Evolutionary conservation across 1,139 yeast species (phyloP).

Genomic region (Zygotorulaspora mrakii): DNA sequence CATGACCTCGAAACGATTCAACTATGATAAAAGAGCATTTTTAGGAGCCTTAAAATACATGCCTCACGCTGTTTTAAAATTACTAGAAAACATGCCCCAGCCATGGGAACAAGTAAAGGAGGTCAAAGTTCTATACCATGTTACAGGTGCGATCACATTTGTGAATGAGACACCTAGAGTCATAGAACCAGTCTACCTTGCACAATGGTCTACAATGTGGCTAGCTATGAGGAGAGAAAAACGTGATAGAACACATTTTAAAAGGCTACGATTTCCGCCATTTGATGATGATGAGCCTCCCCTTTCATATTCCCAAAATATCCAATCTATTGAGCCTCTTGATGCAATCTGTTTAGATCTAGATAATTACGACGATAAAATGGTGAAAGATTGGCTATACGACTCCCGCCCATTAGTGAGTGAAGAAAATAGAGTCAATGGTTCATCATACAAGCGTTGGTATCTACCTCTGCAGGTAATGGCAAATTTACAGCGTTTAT

Average conservation of each 20-base stretch:
- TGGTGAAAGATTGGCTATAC: conserved; percentile 72
- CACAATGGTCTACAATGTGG: conserved; percentile 98
- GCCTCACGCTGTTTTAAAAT: conserved; percentile 91
- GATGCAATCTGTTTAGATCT: conserved; percentile 66
- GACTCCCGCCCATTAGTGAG: conserved; percentile 73
- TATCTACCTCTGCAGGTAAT: conserved; percentile 55
- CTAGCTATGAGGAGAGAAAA: conserved; percentile 89
- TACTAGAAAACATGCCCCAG: conserved; percentile 94
- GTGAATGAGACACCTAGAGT: conserved; percentile 91
- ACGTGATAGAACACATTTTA: conserved; percentile 82
- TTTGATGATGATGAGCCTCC: conserved; percentile 98
- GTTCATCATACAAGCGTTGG: conserved; percentile 73
- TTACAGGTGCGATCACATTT: conserved; percentile 92
- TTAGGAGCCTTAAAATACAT: conserved; percentile 88
- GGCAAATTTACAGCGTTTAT: conserved; percentile 61
- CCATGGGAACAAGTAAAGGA: conserved; percentile 94
- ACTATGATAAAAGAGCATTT: conserved; percentile 85
- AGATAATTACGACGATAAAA: conserved; percentile 55
- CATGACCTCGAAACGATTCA: conserved; percentile 70
- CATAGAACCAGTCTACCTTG: conserved; percentile 83
- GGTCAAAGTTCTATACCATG: conserved; percentile 84
- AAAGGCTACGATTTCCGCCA: conserved; percentile 89
- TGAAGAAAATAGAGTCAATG: conserved; percentile 54
- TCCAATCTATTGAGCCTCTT: conserved; percentile 67
- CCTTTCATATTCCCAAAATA: conserved; percentile 71